A percentile compares a stretch with the other conserved stretches of the same genome.
Evolutionary conservation across 768 basidiomycete species (phyloP).

Genomic region (Russula ochroleuca): DNA sequence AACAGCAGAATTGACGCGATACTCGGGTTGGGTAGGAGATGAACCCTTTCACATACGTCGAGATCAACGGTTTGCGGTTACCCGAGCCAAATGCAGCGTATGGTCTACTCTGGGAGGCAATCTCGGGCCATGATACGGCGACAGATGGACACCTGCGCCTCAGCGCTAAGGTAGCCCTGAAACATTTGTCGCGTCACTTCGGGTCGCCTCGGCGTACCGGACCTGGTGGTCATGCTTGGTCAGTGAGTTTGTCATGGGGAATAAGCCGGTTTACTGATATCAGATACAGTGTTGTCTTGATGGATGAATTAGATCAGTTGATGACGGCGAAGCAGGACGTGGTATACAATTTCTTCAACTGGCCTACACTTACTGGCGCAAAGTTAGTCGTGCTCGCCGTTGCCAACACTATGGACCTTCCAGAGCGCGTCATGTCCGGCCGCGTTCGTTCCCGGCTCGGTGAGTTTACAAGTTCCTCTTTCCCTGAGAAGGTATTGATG

Average conservation of each 20-base stretch:
- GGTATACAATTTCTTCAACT: constrained; percentile 99
- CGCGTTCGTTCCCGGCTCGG: constrained; percentile 90
- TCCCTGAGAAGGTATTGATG: background rate
- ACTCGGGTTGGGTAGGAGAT: constrained; percentile 58
- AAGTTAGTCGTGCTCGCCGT: constrained; percentile 94
- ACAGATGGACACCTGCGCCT: constrained; percentile 61
- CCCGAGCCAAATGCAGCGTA: constrained; percentile 94
- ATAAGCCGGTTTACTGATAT: constrained; percentile 14
- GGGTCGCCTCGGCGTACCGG: constrained; percentile 57
- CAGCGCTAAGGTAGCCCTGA: constrained; percentile 77
- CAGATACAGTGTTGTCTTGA: constrained; percentile 79
- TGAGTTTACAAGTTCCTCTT: constrained; percentile 42
- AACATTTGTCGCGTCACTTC: constrained; percentile 74
- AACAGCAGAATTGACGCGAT: background rate
- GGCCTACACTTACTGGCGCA: constrained; percentile 87
- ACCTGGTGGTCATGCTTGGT: constrained; percentile 88
- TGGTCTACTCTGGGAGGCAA: constrained; percentile 84
- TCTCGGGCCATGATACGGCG: constrained; percentile 72
- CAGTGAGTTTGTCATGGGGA: constrained; percentile 31
- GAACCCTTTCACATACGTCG: constrained; percentile 92
- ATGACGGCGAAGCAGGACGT: constrained; percentile 96
- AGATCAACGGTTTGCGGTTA: constrained; percentile 93
- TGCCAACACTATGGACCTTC: constrained; percentile 97
- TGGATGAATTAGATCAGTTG: constrained; percentile 98
- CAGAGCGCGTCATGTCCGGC: constrained; percentile 88